Evolutionary conservation across 1,284 basidiomycete genomes (phyloP).

Genomic region (Moniliella sp.): DNA sequence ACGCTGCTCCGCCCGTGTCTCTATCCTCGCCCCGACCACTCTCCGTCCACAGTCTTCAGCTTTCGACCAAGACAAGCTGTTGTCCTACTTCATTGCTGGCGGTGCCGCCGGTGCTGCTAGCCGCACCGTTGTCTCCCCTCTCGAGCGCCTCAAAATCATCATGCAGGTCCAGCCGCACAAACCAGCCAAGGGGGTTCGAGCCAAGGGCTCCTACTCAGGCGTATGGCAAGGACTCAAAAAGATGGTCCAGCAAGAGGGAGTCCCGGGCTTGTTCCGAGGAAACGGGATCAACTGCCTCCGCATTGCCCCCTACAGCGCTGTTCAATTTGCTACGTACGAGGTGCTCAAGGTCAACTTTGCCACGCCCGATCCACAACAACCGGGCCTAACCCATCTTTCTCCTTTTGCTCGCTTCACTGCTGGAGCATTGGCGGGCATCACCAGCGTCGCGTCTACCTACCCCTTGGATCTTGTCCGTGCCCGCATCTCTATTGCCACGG

Average conservation of each 20-base stretch:
- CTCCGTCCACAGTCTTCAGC: too few species aligned
- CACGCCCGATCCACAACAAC: too few species aligned
- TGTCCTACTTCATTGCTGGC: constrained; percentile 51
- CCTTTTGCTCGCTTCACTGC: constrained; percentile 58
- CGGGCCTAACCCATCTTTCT: constrained; percentile 49
- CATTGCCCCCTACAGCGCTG: constrained; percentile 54
- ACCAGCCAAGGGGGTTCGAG: constrained; percentile 1
- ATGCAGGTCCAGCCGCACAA: constrained; percentile 40
- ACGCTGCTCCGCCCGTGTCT: too few species aligned
- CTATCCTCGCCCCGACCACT: too few species aligned
- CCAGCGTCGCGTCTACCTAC: constrained; percentile 74
- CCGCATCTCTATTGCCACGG: constrained; percentile 59
- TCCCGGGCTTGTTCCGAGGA: constrained; percentile 65
- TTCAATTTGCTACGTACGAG: constrained; percentile 75
- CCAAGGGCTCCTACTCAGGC: constrained; percentile 18
- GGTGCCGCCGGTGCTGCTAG: constrained; percentile 45
- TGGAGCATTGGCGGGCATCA: constrained; percentile 71
- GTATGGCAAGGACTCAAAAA: constrained; percentile 22
- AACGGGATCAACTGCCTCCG: constrained; percentile 74
- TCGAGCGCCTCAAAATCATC: constrained; percentile 83
- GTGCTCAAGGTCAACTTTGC: constrained; percentile 47
- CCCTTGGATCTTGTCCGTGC: constrained; percentile 77
- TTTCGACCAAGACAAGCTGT: too few species aligned
- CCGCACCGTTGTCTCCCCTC: constrained; percentile 68
- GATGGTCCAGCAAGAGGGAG: constrained; percentile 82